Percentiles rank a stretch among this genome's conserved stretches.
These are phyloP conservation scores for Hemisphaericaspora nanyangensis DNA, from an alignment of 805 yeast species.

Conservation along the genomic window DNA sequence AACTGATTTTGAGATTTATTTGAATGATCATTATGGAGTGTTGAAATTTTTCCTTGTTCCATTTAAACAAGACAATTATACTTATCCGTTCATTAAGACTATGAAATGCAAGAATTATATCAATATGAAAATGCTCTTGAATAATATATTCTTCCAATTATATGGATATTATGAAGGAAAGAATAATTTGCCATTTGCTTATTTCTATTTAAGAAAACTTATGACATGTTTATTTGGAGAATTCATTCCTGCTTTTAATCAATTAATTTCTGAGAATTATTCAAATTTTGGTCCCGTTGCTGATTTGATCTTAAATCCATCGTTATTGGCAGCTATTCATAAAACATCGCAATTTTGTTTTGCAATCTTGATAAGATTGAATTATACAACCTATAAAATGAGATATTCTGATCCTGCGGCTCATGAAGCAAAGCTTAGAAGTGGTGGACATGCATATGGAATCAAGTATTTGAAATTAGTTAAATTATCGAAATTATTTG, in stretches of 20 bases:
- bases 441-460: conserved; percentile 16
- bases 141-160: conserved; percentile 30
- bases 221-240: conserved; percentile 22
- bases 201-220: conserved; percentile 30
- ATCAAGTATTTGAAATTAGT: conserved; percentile 19
- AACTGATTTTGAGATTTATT: conserved; percentile 31
- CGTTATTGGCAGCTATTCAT: conserved; percentile 22
- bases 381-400: conserved; percentile 19
- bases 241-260: conserved; percentile 26
- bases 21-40: conserved; percentile 28
- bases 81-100: conserved; percentile 19
- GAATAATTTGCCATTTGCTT: conserved; percentile 24
- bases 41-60: conserved; percentile 16
- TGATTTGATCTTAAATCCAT: conserved; percentile 41
- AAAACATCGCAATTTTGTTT: conserved; percentile 24
- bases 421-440: conserved; percentile 17
- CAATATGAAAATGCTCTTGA: conserved; percentile 22
- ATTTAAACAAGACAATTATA: conserved; percentile 12
- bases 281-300: conserved; percentile 40
- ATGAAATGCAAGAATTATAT: conserved; percentile 26
- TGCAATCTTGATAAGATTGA: conserved; percentile 21
- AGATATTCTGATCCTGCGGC: conserved; percentile 11
- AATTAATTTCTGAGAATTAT: conserved; percentile 26
- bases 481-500: conserved; percentile 19
- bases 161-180: conserved; percentile 37